Base-by-base conservation (phyloP, 257 asterid species). In the Solanum medicagineum region DNA sequence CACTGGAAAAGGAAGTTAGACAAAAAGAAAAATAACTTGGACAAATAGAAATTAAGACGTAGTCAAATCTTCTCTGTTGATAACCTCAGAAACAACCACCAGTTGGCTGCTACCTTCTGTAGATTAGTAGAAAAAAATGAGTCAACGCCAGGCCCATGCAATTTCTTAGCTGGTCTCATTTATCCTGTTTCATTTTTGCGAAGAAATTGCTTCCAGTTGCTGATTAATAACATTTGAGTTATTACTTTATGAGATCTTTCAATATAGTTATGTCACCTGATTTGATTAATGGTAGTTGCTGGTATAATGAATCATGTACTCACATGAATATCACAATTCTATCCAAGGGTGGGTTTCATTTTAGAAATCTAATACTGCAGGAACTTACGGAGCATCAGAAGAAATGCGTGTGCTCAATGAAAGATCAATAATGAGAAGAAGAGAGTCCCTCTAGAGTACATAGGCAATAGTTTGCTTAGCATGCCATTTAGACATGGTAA, bases 371-470 rank as follows among this genome's bases (percentile, higher is more conserved):
- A 56, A 68, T 85, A 81, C 85, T 60, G 88, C 96, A 95, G 99
- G 99, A 94, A 82, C 97, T 94, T 73, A 85, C 89, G 8, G 97
- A 95, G 92, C 92, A 92, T 87, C 97, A 95, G 88, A 93, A 91
- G 95, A 92, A 93, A 80, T 95, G 99, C 90, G 93, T 87, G 65
- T 94, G 99, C 92, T 90, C 85, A 5, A 87, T 66, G 68, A 84
- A 92, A 42, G 89, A 89, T 83, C 93, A 90, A 29, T 79, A 16
- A 90, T 81, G 88, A 79, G 80, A 69, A 68, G 87, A 85, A 80
- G 81, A 49, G 66, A 81, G 36, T 22, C 74, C 81, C 60, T 2
- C 71, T 55, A 66, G 13, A 62, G 80, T 86, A 70, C 79, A 73
- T 36, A 84, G 75, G 81, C 75, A 73, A 71, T 82, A 49, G 80